Evolutionary conservation across 106 monocot species (phyloP).

Genomic region (Narthecium ossifragum): DNA sequence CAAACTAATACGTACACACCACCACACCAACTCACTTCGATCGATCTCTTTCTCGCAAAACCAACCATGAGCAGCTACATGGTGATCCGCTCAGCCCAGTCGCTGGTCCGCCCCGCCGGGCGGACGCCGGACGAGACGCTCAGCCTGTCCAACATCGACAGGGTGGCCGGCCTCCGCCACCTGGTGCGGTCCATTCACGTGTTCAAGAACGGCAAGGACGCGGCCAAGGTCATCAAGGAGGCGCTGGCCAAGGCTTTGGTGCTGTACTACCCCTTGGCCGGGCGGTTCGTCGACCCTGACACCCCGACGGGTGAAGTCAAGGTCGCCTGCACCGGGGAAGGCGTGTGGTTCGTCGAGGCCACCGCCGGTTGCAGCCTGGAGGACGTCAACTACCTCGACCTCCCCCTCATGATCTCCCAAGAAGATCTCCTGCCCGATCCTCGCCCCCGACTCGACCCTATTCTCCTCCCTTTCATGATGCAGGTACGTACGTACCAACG

Average conservation of each 20-base stretch:
- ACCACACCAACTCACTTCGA: too few species aligned
- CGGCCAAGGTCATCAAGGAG: conserved; percentile 17
- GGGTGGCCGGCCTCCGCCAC: conserved; percentile 25
- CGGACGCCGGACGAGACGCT: conserved; percentile 11
- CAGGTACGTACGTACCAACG: too few species aligned
- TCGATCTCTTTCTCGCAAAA: too few species aligned
- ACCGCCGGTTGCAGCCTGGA: conserved; percentile 27
- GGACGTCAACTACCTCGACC: conserved; percentile 28
- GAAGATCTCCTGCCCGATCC: conserved; percentile 24
- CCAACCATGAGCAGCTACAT: too few species aligned
- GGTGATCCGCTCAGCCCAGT: background rate
- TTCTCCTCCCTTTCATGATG: conserved; percentile 23
- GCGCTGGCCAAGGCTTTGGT: conserved; percentile 35
- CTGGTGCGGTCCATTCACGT: conserved; percentile 37
- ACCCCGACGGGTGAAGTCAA: conserved; percentile 11
- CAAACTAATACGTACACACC: too few species aligned
- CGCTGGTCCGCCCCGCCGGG: conserved; percentile 9
- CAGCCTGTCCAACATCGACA: conserved; percentile 31
- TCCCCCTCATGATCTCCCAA: conserved; percentile 23
- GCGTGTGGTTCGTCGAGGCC: conserved; percentile 40
- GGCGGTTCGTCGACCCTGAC: conserved; percentile 15
- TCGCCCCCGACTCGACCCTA: background rate
- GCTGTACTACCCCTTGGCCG: conserved; percentile 40
- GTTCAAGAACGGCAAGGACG: conserved; percentile 18
- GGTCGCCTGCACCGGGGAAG: conserved; percentile 34